Percentiles rank a stretch among this genome's conserved stretches.
Evolutionary conservation across 208 protist species (phyloP).

Genomic region (Leishmania guyanensis): DNA sequence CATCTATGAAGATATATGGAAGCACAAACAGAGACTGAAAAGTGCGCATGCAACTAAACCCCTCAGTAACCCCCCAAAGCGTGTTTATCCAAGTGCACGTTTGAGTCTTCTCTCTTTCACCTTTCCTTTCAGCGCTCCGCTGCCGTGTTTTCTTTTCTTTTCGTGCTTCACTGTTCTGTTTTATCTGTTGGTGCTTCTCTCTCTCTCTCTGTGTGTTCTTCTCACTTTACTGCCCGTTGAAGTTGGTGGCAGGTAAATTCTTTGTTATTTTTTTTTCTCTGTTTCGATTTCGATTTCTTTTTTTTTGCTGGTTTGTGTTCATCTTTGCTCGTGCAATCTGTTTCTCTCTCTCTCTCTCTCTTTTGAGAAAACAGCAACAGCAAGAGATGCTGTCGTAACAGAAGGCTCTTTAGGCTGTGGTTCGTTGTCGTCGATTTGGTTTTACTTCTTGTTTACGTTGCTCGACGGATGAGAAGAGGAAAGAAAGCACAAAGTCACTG

Average conservation of each 20-base stretch:
- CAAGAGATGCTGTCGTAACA: neutral
- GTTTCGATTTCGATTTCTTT: neutral
- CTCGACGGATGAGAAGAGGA: neutral
- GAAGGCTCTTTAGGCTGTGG: neutral
- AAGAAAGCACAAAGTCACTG: neutral
- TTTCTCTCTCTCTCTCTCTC: neutral
- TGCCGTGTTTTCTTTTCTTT: neutral
- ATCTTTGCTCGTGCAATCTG: neutral
- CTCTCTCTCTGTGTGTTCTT: neutral
- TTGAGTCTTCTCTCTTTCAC: neutral
- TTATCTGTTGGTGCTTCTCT: neutral
- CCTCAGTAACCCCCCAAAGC: neutral
- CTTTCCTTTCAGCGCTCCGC: neutral
- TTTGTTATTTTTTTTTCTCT: neutral
- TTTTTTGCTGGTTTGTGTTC: neutral
- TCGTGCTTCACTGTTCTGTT: neutral
- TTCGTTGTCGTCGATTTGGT: conserved; percentile 5
- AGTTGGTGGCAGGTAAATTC: neutral
- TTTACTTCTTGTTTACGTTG: neutral
- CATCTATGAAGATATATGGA: neutral
- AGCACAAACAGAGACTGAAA: neutral
- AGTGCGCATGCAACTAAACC: neutral
- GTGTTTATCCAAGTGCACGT: neutral
- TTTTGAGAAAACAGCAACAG: neutral
- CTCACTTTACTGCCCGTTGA: neutral